Evolutionary conservation across 176 grass and related monocot species (phyloP).

Genomic region (sorghum (Sorghum bicolor)): DNA sequence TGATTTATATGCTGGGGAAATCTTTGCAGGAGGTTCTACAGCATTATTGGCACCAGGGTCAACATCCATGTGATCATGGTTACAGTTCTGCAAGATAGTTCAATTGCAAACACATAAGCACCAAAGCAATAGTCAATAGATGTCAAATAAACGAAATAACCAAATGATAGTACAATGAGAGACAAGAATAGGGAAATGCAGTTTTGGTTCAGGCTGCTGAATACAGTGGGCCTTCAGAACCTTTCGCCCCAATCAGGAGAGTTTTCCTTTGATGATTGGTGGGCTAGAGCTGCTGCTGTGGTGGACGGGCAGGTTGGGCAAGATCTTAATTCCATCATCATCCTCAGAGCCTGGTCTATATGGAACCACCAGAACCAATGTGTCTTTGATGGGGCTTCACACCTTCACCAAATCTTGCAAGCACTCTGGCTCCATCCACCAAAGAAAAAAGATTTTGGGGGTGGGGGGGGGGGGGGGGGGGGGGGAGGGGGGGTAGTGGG

Average conservation of each 20-base stretch:
- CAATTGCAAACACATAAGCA: conserved; percentile 15
- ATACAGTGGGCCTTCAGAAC: not conserved
- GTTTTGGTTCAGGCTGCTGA: not conserved
- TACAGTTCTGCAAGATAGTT: conserved; percentile 33
- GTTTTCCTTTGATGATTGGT: not conserved
- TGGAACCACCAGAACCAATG: not conserved
- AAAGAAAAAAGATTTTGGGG: too few species aligned
- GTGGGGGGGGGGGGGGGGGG: too few species aligned
- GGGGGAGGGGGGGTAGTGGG: too few species aligned
- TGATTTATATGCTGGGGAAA: conserved; percentile 20
- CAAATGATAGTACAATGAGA: not conserved
- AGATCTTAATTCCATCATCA: too few species aligned
- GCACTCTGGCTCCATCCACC: not conserved
- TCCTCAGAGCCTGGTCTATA: not conserved
- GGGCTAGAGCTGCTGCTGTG: not conserved
- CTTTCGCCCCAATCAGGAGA: not conserved
- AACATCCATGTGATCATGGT: conserved; percentile 4
- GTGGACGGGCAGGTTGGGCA: not conserved
- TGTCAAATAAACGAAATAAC: conserved; percentile 2
- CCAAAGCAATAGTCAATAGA: not conserved
- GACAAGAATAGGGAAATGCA: not conserved
- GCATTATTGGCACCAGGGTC: conserved; percentile 9
- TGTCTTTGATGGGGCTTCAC: not conserved
- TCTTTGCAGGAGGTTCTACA: conserved; percentile 21
- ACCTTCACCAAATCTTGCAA: not conserved